A percentile compares a stretch with the other conserved stretches of the same genome.
phyloP scores from a whole-genome alignment of 306 rosid genomes.

The Gastrolobium villosum region DNA sequence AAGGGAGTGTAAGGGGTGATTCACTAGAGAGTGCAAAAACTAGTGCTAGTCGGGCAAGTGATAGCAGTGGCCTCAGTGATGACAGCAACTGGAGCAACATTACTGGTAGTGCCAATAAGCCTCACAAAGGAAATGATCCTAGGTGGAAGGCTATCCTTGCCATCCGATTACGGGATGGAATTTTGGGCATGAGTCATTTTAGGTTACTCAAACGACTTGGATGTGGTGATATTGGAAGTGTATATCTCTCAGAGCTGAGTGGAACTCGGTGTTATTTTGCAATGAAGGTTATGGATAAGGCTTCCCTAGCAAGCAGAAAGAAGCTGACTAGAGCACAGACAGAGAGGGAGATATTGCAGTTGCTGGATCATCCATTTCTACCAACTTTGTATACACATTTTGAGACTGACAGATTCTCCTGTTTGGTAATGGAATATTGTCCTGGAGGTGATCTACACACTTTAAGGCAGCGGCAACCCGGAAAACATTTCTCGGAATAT shows the following conservation, averaged over 20 bases:
- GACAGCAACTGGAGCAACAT: slow-evolving; percentile 98
- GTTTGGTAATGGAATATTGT: slow-evolving; percentile 99
- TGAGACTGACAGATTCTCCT: slow-evolving; percentile 94
- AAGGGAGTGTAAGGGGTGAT: slow-evolving; percentile 91
- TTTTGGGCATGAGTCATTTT: slow-evolving; percentile 98
- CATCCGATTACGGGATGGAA: slow-evolving; percentile 90
- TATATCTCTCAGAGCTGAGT: slow-evolving; percentile 96
- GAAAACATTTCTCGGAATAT: slow-evolving; percentile 98
- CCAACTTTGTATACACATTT: slow-evolving; percentile 98
- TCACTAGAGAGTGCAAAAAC: slow-evolving; percentile 98
- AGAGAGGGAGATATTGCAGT: slow-evolving; percentile 95
- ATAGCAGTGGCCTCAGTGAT: slow-evolving; percentile 96
- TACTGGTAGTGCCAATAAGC: slow-evolving; percentile 97
- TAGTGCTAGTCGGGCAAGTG: slow-evolving; percentile 91
- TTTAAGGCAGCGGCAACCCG: slow-evolving; percentile 98
- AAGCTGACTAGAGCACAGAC: slow-evolving; percentile 97
- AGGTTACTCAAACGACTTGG: slow-evolving; percentile 93
- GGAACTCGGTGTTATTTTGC: slow-evolving; percentile 96
- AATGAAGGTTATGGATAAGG: slow-evolving; percentile 99
- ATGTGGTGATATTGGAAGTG: slow-evolving; percentile 99
- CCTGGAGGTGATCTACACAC: slow-evolving; percentile 99
- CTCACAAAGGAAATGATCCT: slow-evolving; percentile 99
- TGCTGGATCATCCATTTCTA: slow-evolving; percentile 98
- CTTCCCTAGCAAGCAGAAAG: slow-evolving; percentile 95
- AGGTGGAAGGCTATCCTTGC: slow-evolving; percentile 99